Evolutionary conservation across 352 stramenopile genomes (phyloP), one percentile per base, ranked within the genome.

Genomic region (Thalassiosira livingstoniorum): DNA sequence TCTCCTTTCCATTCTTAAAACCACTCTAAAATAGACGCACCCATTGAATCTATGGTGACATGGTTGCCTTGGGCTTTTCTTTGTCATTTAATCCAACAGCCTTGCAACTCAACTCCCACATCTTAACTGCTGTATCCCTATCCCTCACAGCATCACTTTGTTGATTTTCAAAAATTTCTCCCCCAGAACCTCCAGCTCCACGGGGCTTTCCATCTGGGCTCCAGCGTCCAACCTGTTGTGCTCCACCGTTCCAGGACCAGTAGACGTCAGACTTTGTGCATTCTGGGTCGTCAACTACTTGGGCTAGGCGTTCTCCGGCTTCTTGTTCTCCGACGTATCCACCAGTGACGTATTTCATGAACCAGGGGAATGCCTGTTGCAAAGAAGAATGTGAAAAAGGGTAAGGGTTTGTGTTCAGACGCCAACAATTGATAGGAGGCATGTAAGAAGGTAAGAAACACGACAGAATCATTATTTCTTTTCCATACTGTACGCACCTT

Each of bases 321-420:
- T 96, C 93, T 83, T 95, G 71, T 73, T 93, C 88, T 53, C 91
- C 89, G 18, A 97, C 94, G 74, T 96, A 96, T 58, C 94, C 93
- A 65, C 92, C 93, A 73, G 94, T 97, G 34, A 97, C 90, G 74
- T 96, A 97, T 87, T 96, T 96, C 91, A 96, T 96, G 86, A 97
- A 97, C 62, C 92, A 87, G 47, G 94, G 94, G 87, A 97, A 97
- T 35, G 90, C 84, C 82, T 88, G 34, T 29, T 15, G 25, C n/a
- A 51, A 55, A 31, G n/a, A 39, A 11, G n/a, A n/a, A n/a, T n/a
- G n/a, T n/a, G n/a, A n/a, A n/a, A n/a, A n/a, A 45, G 42, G 25
- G 43, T 10, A 55, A 25, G 27, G 53, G 21, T 53, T n/a, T 43
- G 7, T 18, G 7, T 47, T 47, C 7, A 47, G 39, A 47, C 15